Evolutionary conservation across 1,284 basidiomycete genomes (phyloP).

Genomic region (Leucoagaricus sp.): DNA sequence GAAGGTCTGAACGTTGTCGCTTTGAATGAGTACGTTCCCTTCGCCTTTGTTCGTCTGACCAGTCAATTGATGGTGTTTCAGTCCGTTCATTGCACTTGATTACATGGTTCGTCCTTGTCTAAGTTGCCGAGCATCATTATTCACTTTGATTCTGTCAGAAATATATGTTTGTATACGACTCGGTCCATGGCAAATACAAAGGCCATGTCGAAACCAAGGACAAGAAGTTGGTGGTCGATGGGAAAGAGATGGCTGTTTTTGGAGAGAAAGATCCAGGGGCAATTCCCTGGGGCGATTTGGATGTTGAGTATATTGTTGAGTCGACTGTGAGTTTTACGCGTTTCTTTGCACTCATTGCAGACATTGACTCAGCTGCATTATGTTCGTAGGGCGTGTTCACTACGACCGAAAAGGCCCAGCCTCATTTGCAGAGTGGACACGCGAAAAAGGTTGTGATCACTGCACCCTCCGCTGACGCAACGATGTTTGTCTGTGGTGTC

Average conservation of each 20-base stretch:
- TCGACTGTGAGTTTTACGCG: conserved; percentile 67
- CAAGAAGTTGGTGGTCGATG: conserved; percentile 89
- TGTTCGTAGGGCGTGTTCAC: conserved; percentile 97
- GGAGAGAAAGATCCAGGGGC: conserved; percentile 85
- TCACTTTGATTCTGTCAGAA: conserved; percentile 46
- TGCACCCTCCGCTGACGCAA: conserved; percentile 96
- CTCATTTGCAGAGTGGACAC: conserved; percentile 92
- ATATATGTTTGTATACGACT: conserved; percentile 99
- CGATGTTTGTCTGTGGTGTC: conserved; percentile 97
- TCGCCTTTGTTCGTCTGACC: neutral
- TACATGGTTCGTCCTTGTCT: conserved; percentile 79
- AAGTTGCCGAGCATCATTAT: neutral
- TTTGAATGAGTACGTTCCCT: conserved; percentile 78
- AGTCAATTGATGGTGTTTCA: conserved; percentile 28
- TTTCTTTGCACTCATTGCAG: conserved; percentile 1
- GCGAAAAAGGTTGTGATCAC: conserved; percentile 99
- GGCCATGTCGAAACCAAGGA: conserved; percentile 84
- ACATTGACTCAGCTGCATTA: neutral
- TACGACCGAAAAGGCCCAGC: conserved; percentile 86
- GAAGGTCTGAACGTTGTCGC: conserved; percentile 82
- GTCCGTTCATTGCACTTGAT: conserved; percentile 93
- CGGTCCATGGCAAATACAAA: conserved; percentile 95
- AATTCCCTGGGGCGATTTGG: conserved; percentile 83
- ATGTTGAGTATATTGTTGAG: conserved; percentile 95
- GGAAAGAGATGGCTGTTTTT: conserved; percentile 80